These are phyloP conservation scores for Boletus hoseneyae DNA, from an alignment of 1,284 basidiomycete species.

Conservation along the genomic window DNA sequence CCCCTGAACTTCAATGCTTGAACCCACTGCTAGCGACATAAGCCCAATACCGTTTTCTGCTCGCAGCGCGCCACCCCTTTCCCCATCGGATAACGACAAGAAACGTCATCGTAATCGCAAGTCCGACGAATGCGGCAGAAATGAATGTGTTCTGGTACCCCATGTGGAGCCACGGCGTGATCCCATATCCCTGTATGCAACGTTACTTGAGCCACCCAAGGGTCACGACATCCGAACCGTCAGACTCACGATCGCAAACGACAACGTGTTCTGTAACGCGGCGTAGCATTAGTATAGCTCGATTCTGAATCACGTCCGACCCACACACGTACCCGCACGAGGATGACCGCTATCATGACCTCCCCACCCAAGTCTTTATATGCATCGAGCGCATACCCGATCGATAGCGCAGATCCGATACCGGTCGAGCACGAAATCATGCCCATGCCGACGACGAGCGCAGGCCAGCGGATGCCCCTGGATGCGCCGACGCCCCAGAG, in stretches of 20 bases:
- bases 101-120: constrained; percentile 18
- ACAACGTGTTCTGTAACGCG: constrained; percentile 12
- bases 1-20: constrained; percentile 2
- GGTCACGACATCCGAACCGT: not conserved
- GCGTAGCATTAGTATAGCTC: too few species aligned
- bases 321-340: constrained; percentile 12
- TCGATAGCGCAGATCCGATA: constrained; percentile 16
- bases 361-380: constrained; percentile 18
- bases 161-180: constrained; percentile 20
- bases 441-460: constrained; percentile 17
- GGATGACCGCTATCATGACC: constrained; percentile 19
- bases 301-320: too few species aligned
- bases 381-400: constrained; percentile 17
- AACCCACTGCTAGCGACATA: constrained; percentile 16
- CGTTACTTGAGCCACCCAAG: too few species aligned
- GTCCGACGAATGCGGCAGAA: constrained; percentile 17
- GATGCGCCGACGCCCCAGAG: constrained; percentile 20
- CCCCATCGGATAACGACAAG: constrained; percentile 16
- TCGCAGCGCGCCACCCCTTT: constrained; percentile 14
- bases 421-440: constrained; percentile 20
- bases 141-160: constrained; percentile 20
- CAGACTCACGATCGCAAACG: constrained; percentile 11
- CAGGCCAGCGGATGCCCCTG: constrained; percentile 12
- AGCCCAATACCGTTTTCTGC: constrained; percentile 13
- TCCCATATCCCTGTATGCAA: constrained; percentile 13